Evolutionary conservation across 257 asterid species (phyloP), one percentile per base, ranked within the genome.

Genomic region (Euphrasia confusa): DNA sequence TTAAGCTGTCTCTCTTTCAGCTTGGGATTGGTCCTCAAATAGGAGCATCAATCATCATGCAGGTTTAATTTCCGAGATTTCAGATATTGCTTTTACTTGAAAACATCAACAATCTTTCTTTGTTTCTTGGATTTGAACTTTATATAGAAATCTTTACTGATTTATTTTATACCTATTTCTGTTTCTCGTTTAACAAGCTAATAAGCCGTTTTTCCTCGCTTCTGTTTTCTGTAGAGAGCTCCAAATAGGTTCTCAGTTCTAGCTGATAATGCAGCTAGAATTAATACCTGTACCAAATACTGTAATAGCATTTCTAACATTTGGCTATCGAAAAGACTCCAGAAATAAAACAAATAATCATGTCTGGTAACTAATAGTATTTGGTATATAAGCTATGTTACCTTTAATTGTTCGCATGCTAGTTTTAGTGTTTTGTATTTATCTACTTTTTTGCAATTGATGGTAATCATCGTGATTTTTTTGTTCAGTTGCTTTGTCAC

Each of bases 21-120:
- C 95, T 93, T 53, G 99, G 99, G 60, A 84, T 93, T 69, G 85
- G 99, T 80, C 99, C 99, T 76, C 97, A 93, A 66, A 93, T 93
- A 65, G 99, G 80, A 18, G 97, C 99, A 68, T 93, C 99, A 60
- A 93, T 93, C 75, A 84, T 89, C 50, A 89, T 89, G 97, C 97
- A 93, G 99, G 97, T 85, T 65, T 61, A 60, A 24, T 49, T 75
- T 61, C 57, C 67, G 54, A 68, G 27, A 65, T 33, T 48, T 18
- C 54, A 50, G 58, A 75, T 55, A 35, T 42, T 60, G 13, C 32
- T 77, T 27, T 63, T 4, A 65, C 60, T 62, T 18, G 24, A 53
- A 21, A 18, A 53, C 5, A 5, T 65, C 15, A n/a, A 28, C 40
- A 30, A 32, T 61, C 21, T 60, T 44, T 13, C 2, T 49, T 32